phyloP scores from a whole-genome alignment of 495 filamentous ascomycete species.

The Xylaria cubensis region DNA sequence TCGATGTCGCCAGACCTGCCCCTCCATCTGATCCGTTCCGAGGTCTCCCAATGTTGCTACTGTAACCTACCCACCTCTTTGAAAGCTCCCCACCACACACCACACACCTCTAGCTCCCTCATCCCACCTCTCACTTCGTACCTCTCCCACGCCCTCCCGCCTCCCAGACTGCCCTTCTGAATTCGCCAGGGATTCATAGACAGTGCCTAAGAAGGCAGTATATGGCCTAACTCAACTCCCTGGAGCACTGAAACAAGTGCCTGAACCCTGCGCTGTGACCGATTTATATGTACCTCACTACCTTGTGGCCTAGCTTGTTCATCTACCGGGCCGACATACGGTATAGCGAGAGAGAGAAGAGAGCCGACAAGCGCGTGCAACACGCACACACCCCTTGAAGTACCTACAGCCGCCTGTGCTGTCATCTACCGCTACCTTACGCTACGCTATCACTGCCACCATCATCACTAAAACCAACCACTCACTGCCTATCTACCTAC shows the following conservation, averaged over 20 bases:
- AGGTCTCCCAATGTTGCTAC: background rate
- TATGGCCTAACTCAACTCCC: background rate
- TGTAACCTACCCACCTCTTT: background rate
- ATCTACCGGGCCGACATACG: conserved; percentile 5
- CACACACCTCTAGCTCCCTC: background rate
- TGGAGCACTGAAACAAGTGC: background rate
- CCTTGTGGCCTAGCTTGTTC: background rate
- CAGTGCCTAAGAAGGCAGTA: background rate
- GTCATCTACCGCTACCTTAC: background rate
- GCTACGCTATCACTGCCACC: background rate
- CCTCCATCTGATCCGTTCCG: background rate
- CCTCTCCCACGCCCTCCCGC: background rate
- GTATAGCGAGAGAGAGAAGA: background rate
- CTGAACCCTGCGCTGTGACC: background rate
- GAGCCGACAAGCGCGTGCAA: background rate
- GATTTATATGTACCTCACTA: background rate
- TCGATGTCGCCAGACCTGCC: background rate
- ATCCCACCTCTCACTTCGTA: background rate
- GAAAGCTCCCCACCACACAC: background rate
- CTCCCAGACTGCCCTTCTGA: background rate
- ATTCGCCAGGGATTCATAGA: background rate
- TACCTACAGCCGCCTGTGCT: background rate
- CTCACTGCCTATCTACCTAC: background rate
- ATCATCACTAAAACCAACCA: background rate
- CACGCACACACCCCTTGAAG: background rate